These are phyloP conservation scores for Penstemon newberryi DNA, from an alignment of 257 asterid species.

Conservation along the genomic window DNA sequence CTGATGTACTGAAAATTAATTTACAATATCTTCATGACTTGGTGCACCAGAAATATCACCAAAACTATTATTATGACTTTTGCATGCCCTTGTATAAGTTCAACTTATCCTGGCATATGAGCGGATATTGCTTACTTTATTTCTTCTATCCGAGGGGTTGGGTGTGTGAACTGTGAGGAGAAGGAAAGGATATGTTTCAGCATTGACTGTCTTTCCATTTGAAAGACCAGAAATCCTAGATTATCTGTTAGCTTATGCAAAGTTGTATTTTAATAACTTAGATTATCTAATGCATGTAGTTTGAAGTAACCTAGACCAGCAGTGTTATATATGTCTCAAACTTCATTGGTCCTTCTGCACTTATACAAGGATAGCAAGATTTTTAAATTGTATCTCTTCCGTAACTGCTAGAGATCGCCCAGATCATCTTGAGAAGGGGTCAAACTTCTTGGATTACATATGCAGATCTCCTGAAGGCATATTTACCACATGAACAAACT, in stretches of 20 bases:
- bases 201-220: no score
- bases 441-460: neutral
- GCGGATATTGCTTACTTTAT: no score
- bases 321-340: neutral
- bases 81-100: no score
- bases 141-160: no score
- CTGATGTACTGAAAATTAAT: conserved; percentile 3
- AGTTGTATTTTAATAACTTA: neutral
- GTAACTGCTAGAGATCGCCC: conserved; percentile 12
- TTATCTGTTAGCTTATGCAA: neutral
- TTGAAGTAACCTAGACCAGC: conserved; percentile 10
- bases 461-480: conserved; percentile 5
- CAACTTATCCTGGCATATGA: no score
- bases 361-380: conserved; percentile 3
- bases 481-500: neutral
- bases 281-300: neutral
- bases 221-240: neutral
- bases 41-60: neutral
- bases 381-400: neutral
- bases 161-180: no score
- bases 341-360: conserved; percentile 10
- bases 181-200: no score
- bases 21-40: neutral
- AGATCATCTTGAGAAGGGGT: neutral
- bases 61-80: neutral